Evolutionary conservation across 1,139 yeast species (phyloP).

Genomic region (Citeromyces hawaiiensis): DNA sequence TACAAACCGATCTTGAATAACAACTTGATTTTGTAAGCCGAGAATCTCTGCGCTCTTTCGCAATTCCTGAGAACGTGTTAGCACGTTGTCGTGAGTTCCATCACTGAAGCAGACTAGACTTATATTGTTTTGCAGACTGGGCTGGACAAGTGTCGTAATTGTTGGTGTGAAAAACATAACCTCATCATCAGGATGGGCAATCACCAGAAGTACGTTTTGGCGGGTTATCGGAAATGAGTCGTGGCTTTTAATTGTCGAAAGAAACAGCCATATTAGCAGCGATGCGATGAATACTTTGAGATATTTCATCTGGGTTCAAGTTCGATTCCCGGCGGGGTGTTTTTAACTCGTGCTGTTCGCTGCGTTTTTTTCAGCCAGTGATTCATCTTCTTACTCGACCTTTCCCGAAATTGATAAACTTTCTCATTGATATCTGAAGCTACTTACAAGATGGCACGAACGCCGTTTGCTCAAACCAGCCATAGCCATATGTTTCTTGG

Average conservation of each 20-base stretch:
- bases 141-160: conserved; percentile 36
- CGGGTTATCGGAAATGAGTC: conserved; percentile 4
- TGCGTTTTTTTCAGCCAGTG: too few relatives aligned
- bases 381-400: too few relatives aligned
- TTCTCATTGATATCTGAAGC: too few relatives aligned
- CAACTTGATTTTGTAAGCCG: conserved; percentile 32
- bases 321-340: too few relatives aligned
- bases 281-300: not conserved
- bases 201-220: conserved; percentile 26
- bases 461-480: too few relatives aligned
- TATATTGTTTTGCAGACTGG: conserved; percentile 34
- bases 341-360: too few relatives aligned
- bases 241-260: conserved; percentile 1
- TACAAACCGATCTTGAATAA: conserved; percentile 22
- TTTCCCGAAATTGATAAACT: too few relatives aligned
- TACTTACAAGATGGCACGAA: too few relatives aligned
- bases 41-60: conserved; percentile 39
- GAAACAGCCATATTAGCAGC: conserved; percentile 2
- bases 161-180: conserved; percentile 95
- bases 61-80: conserved; percentile 45
- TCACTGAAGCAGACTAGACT: conserved; percentile 59
- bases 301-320: too few relatives aligned
- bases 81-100: conserved; percentile 64
- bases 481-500: too few relatives aligned
- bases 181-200: conserved; percentile 98